A percentile compares a stretch with the other conserved stretches of the same genome.
phyloP scores from a whole-genome alignment of 192 early-diverging fungal genomes.

The Coemansia sp. region DNA sequence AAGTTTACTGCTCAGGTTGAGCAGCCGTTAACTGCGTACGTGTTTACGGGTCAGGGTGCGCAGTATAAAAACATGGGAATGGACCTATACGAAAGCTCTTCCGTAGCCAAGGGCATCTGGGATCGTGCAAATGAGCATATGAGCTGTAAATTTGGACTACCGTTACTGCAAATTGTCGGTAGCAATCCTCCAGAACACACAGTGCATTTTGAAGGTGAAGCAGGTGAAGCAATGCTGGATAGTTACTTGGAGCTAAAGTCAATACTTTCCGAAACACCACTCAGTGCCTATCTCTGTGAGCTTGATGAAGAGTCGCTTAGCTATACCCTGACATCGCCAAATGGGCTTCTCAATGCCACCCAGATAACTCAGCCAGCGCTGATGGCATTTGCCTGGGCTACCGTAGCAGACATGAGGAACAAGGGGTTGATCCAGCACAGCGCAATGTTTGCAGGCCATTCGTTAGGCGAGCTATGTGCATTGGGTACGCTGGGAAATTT shows the following conservation, averaged over 20 bases:
- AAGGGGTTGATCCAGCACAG: constrained; percentile 75
- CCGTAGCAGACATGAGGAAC: constrained; percentile 83
- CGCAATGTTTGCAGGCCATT: constrained; percentile 89
- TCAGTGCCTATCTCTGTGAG: background rate
- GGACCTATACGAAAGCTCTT: constrained; percentile 79
- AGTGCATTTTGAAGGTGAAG: constrained; percentile 20
- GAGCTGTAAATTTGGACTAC: constrained; percentile 76
- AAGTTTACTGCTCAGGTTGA: constrained; percentile 83
- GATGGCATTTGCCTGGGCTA: constrained; percentile 82
- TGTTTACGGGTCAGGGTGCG: constrained; percentile 97
- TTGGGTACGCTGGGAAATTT: constrained; percentile 78
- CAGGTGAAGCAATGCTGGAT: constrained; percentile 72
- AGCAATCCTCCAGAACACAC: constrained; percentile 62
- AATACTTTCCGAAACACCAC: constrained; percentile 29
- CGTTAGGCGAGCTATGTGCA: constrained; percentile 89
- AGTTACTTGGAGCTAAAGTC: constrained; percentile 74
- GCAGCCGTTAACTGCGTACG: constrained; percentile 83
- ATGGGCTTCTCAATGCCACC: constrained; percentile 83
- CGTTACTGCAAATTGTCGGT: constrained; percentile 86
- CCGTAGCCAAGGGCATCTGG: constrained; percentile 82
- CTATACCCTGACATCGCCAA: constrained; percentile 57
- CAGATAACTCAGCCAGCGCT: constrained; percentile 92
- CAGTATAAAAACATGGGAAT: constrained; percentile 96
- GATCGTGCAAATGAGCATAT: constrained; percentile 86
- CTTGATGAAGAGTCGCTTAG: background rate